phyloP scores from a whole-genome alignment of 106 monocot species.

The Allium sativum region DNA sequence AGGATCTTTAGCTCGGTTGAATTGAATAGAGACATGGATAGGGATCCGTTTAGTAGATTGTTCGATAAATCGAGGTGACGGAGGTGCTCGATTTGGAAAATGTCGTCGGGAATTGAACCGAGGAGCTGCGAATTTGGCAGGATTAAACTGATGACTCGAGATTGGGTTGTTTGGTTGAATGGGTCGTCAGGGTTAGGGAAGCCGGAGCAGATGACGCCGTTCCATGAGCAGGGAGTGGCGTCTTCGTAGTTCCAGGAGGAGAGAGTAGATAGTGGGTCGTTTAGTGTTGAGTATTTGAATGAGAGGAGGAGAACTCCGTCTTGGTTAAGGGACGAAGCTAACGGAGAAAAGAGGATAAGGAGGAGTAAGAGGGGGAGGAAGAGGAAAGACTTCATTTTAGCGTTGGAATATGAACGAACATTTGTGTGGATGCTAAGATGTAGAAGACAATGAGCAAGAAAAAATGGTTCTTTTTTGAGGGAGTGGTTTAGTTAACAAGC shows the following conservation, averaged over 20 bases:
- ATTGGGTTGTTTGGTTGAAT: neutral
- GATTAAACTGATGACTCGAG: constrained; percentile 58
- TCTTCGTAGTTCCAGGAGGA: constrained; percentile 78
- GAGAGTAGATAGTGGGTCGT: constrained; percentile 58
- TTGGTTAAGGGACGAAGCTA: constrained; percentile 15
- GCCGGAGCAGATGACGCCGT: constrained; percentile 65
- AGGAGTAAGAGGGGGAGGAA: constrained; percentile 2
- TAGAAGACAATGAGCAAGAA: too few species aligned
- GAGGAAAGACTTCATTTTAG: neutral
- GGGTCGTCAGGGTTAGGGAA: constrained; percentile 9
- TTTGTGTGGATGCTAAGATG: too few species aligned
- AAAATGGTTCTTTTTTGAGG: too few species aligned
- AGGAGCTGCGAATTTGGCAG: constrained; percentile 54
- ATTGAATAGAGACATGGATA: constrained; percentile 49
- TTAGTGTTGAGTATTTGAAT: constrained; percentile 66
- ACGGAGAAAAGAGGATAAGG: neutral
- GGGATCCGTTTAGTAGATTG: constrained; percentile 67
- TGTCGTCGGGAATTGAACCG: constrained; percentile 48
- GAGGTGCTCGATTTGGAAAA: constrained; percentile 64
- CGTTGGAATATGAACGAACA: too few species aligned
- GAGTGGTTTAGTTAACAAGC: too few species aligned
- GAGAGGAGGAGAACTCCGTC: constrained; percentile 65
- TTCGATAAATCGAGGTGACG: constrained; percentile 76
- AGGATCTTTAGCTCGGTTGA: constrained; percentile 51
- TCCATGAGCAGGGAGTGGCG: constrained; percentile 73